Evolutionary conservation across 352 stramenopile species (phyloP), one percentile per base, ranked within the genome.

Genomic region (Phytophthora hibernalis): DNA sequence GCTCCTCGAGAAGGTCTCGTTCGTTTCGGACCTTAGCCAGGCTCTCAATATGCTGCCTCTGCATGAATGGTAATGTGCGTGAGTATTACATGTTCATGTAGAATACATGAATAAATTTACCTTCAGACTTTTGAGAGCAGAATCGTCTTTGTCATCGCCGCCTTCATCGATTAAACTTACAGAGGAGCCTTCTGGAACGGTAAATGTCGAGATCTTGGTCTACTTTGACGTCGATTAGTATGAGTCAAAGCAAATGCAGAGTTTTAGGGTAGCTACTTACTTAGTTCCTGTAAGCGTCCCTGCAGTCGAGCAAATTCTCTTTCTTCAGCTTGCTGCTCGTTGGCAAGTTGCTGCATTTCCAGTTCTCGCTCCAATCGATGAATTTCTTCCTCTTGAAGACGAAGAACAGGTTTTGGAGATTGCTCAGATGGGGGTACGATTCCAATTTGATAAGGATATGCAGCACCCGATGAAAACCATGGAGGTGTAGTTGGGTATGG

Each of bases 1-100:
- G 74, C 50, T 89, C 80, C 65, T 89, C 79, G 12, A 89, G 64
- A 38, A 89, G 58, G 37, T 85, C 67, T 6, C 80, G 68, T 37
- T 89, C 79, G n/a, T 89, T 80, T 13, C 74, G 75, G 20, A 89
- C 53, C 50, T 80, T 82, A 3, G 56, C 59, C 18, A 89, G 55
- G 16, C 60, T 79, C 54, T 85, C 65, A 16, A 83, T 54, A 37
- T 89, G 80, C 15, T 78, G 48, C 22, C 47, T 68, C 76, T 84
- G 35, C 20, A 61, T 18, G 30, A 2, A 53, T 26, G 33, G 37
- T 45, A 48, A 31, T 31, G 37, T 13, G 1, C 28, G 10, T 42
- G 15, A 59, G 11, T 38, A 51, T 61, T 8, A 3, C 6, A 50
- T 21, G 44, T 18, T 11, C n/a, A n/a, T n/a, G n/a, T 40, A 51